Evolutionary conservation across 2,329 filamentous ascomycete genomes (phyloP).

Genomic region (Fusarium sterilihyphosum): DNA sequence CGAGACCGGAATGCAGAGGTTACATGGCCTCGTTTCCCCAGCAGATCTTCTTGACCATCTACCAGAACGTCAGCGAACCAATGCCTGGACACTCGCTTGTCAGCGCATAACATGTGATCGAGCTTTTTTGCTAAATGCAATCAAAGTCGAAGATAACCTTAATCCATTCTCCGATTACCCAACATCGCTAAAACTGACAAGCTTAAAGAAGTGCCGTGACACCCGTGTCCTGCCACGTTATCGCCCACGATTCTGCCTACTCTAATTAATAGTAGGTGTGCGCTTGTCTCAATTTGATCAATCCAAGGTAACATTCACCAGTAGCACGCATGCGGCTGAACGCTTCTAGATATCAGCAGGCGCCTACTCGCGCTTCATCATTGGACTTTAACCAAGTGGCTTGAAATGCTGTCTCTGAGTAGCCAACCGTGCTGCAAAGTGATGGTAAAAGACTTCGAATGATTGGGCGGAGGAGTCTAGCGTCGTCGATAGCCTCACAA

Average conservation of each 20-base stretch:
- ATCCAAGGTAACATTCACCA: accelerated
- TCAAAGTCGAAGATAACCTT: too few relatives aligned
- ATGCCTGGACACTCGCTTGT: too few relatives aligned
- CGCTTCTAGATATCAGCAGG: accelerated
- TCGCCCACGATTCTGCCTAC: not conserved
- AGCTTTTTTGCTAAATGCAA: too few relatives aligned
- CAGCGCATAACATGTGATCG: too few relatives aligned
- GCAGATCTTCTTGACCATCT: not conserved
- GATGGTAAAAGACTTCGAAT: too few relatives aligned
- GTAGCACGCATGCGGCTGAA: not conserved
- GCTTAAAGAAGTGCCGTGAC: not conserved
- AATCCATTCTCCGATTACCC: too few relatives aligned
- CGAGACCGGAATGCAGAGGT: conserved; percentile 14
- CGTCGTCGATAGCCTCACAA: not conserved
- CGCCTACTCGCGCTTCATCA: accelerated
- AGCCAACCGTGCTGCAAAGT: not conserved
- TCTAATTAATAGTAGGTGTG: not conserved
- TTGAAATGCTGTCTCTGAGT: not conserved
- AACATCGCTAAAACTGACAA: too few relatives aligned
- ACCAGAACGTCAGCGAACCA: too few relatives aligned
- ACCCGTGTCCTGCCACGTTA: not conserved
- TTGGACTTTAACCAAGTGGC: not conserved
- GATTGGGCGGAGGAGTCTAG: not conserved
- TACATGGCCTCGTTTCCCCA: not conserved
- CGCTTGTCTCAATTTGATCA: not conserved